Percentiles rank a stretch among this genome's conserved stretches.
phyloP scores from a whole-genome alignment of 2,329 filamentous ascomycete genomes.

The Alternaria gansuensis region DNA sequence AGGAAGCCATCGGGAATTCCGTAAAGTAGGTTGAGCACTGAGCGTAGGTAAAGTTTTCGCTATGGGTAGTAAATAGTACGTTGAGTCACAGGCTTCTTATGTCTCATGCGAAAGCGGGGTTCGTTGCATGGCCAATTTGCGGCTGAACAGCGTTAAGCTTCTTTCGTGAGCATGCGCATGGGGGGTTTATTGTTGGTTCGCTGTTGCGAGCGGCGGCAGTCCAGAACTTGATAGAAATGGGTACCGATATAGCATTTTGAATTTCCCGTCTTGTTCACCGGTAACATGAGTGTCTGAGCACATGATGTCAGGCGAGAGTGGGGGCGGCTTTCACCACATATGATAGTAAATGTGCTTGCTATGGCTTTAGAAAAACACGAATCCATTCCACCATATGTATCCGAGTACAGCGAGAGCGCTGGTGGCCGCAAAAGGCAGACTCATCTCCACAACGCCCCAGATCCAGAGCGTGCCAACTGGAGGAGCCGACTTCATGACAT shows the following conservation, averaged over 20 bases:
- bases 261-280: neutral
- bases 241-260: neutral
- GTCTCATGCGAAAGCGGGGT: neutral
- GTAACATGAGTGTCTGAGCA: neutral
- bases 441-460: slow-evolving; percentile 89
- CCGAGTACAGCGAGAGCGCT: slow-evolving; percentile 61
- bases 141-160: neutral
- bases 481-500: slow-evolving; percentile 91
- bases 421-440: slow-evolving; percentile 71
- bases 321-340: neutral
- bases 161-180: neutral
- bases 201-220: neutral
- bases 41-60: neutral
- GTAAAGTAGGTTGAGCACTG: neutral
- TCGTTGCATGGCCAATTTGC: neutral
- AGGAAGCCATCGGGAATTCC: too few species aligned
- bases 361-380: slow-evolving; percentile 54
- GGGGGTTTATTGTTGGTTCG: neutral
- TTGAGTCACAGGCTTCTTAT: too few species aligned
- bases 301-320: neutral
- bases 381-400: slow-evolving; percentile 66
- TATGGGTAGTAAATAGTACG: neutral
- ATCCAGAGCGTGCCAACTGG: slow-evolving; percentile 90
- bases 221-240: neutral
- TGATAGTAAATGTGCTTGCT: neutral